Conservation (phyloP, 352 stramenopile genomes). For the Pythium insidiosum region DNA sequence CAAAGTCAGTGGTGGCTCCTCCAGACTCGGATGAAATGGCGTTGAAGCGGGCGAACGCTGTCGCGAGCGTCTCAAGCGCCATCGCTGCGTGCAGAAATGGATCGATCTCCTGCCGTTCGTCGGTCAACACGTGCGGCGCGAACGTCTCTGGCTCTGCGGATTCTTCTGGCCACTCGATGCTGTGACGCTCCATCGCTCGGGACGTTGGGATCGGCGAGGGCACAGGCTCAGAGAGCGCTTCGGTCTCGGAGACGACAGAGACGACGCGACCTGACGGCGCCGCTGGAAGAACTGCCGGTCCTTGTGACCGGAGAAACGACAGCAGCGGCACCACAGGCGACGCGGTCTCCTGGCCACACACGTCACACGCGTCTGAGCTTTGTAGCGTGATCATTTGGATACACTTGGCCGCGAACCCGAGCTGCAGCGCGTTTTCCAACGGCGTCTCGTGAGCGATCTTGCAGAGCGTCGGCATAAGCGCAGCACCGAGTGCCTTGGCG, state of each 20-base stretch:
- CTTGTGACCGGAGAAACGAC: background rate
- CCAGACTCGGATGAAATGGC: background rate
- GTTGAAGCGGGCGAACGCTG: constrained; percentile 9
- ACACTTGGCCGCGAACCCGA: constrained; percentile 37
- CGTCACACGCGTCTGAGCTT: constrained; percentile 31
- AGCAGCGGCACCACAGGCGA: background rate
- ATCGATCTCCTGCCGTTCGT: constrained; percentile 25
- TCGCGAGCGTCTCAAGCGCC: constrained; percentile 22
- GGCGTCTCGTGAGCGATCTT: constrained; percentile 25
- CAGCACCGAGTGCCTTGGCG: constrained; percentile 30
- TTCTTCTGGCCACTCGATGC: constrained; percentile 49
- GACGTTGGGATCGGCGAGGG: too few relatives aligned
- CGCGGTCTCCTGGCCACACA: constrained; percentile 5
- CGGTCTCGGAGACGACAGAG: constrained; percentile 8
- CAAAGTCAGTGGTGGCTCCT: constrained; percentile 5
- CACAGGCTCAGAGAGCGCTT: too few relatives aligned
- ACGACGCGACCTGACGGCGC: background rate
- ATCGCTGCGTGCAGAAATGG: constrained; percentile 20
- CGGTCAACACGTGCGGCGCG: constrained; percentile 18
- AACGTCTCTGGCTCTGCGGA: constrained; percentile 25
- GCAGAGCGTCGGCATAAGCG: constrained; percentile 17
- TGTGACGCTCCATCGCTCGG: constrained; percentile 9
- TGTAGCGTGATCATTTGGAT: constrained; percentile 26
- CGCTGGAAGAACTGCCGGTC: background rate
- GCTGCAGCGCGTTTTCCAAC: constrained; percentile 17